Percentiles rank a stretch among this genome's conserved stretches.
phyloP scores from a whole-genome alignment of 768 basidiomycete species.

The Rhodotorula taiwanensis region DNA sequence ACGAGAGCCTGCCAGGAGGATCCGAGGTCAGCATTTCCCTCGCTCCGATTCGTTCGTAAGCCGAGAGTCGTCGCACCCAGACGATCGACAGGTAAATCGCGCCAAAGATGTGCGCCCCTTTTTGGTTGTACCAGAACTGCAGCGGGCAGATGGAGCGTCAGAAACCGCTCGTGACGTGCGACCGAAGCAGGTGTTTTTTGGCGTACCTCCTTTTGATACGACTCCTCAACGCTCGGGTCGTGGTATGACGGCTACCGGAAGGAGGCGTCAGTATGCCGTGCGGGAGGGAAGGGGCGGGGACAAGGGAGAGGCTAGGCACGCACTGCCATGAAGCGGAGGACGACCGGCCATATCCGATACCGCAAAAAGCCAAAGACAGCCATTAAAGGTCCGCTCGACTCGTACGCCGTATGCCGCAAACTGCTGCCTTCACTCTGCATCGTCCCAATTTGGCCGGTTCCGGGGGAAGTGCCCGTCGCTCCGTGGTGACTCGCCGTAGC shows the following conservation, averaged over 20 bases:
- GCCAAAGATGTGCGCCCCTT: conserved; percentile 59
- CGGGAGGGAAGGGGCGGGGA: no score
- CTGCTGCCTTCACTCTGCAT: conserved; percentile 23
- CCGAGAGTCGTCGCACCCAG: no score
- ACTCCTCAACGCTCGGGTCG: conserved; percentile 55
- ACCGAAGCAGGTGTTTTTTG: no score
- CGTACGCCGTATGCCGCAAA: conserved; percentile 24
- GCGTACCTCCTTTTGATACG: conserved; percentile 55
- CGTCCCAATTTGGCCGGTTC: conserved; percentile 22
- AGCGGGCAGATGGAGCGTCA: background rate
- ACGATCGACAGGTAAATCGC: conserved; percentile 60
- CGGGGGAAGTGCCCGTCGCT: conserved; percentile 46
- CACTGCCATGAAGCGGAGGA: conserved; percentile 20
- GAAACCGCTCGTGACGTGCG: no score
- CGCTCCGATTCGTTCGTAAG: no score
- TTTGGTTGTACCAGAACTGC: conserved; percentile 24
- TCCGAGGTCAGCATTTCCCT: conserved; percentile 52
- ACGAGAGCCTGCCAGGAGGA: conserved; percentile 56
- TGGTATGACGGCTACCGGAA: conserved; percentile 51
- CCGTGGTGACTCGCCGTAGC: conserved; percentile 52
- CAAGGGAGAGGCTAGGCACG: no score
- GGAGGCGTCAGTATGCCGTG: conserved; percentile 46
- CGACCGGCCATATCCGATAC: conserved; percentile 19
- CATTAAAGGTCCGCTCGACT: conserved; percentile 18
- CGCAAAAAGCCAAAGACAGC: conserved; percentile 18